A percentile compares a stretch with the other conserved stretches of the same genome.
Conservation (phyloP, 352 stramenopile species). For the Pilasporangium apinafurcum region DNA sequence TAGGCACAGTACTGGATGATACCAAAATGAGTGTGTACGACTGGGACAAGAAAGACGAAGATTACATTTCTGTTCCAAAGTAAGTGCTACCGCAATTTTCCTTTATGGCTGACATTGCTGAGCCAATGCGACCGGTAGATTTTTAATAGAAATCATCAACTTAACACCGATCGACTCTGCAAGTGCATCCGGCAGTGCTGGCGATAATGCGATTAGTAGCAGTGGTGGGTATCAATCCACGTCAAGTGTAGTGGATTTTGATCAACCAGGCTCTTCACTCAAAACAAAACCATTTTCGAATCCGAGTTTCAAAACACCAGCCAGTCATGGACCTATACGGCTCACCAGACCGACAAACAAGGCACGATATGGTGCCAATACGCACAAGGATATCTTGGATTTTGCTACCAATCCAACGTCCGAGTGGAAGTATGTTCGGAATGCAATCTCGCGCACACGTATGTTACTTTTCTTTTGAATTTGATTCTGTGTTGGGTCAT, state of each 20-base stretch:
- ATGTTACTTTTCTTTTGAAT: slow-evolving; percentile 6
- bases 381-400: slow-evolving; percentile 22
- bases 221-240: background rate
- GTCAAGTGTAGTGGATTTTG: background rate
- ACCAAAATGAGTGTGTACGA: slow-evolving; percentile 35
- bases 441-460: slow-evolving; percentile 39
- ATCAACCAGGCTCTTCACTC: background rate
- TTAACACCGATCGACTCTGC: slow-evolving; percentile 28
- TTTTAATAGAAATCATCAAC: slow-evolving; percentile 69
- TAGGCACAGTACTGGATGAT: slow-evolving; percentile 52
- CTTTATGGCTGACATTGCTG: background rate
- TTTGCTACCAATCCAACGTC: slow-evolving; percentile 53
- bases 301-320: slow-evolving; percentile 29
- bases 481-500: background rate
- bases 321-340: slow-evolving; percentile 3
- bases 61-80: slow-evolving; percentile 50
- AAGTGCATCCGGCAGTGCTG: slow-evolving; percentile 3
- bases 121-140: slow-evolving; percentile 18
- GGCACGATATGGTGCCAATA: slow-evolving; percentile 1
- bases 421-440: slow-evolving; percentile 50
- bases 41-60: slow-evolving; percentile 62
- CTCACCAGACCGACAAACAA: slow-evolving; percentile 6
- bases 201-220: background rate
- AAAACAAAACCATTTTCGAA: no score
- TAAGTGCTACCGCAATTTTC: slow-evolving; percentile 6